phyloP scores from a whole-genome alignment of 2,329 filamentous ascomycete species.

The Ascochyta clinopodiicola region DNA sequence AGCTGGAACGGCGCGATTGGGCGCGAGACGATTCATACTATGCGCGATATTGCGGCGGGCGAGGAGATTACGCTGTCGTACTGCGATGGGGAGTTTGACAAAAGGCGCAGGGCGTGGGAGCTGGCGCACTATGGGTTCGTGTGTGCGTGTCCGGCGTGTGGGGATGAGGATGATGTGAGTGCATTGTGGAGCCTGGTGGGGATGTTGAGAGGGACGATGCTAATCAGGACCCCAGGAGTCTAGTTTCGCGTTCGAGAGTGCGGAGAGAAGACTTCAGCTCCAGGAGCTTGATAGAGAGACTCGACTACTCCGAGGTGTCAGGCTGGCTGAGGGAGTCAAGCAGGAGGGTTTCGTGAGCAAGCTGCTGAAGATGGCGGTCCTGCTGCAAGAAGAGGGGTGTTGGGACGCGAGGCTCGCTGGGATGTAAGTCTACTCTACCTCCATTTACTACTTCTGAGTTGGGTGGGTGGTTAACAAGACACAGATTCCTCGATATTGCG shows the following conservation, averaged over 20 bases:
- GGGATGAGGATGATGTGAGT: conserved; percentile 32
- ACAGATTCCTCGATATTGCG: conserved; percentile 43
- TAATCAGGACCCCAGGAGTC: conserved; percentile 11
- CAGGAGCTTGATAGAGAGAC: conserved; percentile 44
- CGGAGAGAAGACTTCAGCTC: conserved; percentile 41
- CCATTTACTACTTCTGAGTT: too few species aligned
- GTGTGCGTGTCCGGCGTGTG: conserved; percentile 49
- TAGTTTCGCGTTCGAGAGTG: conserved; percentile 36
- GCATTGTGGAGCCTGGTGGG: not conserved
- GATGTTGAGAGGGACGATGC: not conserved
- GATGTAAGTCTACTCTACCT: conserved; percentile 27
- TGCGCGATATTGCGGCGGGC: conserved; percentile 41
- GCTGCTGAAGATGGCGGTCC: conserved; percentile 36
- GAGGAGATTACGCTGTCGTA: conserved; percentile 51
- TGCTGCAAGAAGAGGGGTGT: conserved; percentile 37
- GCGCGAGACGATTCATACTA: conserved; percentile 44
- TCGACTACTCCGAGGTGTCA: conserved; percentile 19
- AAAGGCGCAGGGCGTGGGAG: conserved; percentile 37
- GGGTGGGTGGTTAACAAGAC: too few species aligned
- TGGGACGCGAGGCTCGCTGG: conserved; percentile 32
- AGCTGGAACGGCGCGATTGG: conserved; percentile 41
- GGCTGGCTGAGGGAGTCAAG: conserved; percentile 21
- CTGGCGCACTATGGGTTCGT: conserved; percentile 47
- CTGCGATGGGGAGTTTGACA: conserved; percentile 44
- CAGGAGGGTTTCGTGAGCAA: conserved; percentile 25